Evolutionary conservation across 306 rosid species (phyloP).

Genomic region (Carpinus viminea): DNA sequence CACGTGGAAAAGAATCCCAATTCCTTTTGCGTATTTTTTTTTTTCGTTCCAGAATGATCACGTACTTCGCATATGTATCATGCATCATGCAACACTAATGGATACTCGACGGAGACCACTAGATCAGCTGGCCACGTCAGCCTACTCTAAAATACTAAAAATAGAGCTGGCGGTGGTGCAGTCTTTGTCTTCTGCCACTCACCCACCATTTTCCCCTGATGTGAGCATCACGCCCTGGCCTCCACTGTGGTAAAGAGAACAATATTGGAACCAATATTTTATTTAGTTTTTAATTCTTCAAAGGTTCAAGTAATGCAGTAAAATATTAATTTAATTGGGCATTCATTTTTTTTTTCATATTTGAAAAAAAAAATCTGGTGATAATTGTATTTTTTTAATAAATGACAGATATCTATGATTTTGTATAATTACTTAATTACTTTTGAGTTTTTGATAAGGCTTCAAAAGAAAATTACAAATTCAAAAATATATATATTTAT

Average conservation of each 20-base stretch:
- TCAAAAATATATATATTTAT: too few species aligned
- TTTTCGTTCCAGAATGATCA: background rate
- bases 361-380: too few species aligned
- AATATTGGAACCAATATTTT: too few species aligned
- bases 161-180: background rate
- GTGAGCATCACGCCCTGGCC: background rate
- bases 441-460: too few species aligned
- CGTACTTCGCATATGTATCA: background rate
- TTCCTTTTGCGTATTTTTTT: background rate
- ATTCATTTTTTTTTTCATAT: too few species aligned
- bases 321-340: too few species aligned
- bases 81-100: background rate
- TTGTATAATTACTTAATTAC: too few species aligned
- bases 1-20: background rate
- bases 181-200: background rate
- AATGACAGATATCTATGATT: too few species aligned
- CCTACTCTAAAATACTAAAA: background rate
- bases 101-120: background rate
- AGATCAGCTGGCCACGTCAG: background rate
- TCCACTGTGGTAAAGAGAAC: background rate
- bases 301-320: too few species aligned
- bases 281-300: too few species aligned
- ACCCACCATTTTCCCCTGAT: background rate
- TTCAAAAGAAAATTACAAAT: too few species aligned
- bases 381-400: too few species aligned